Evolutionary conservation across 805 yeast species (phyloP).

Genomic region (Schwanniomyces vanrijiae): DNA sequence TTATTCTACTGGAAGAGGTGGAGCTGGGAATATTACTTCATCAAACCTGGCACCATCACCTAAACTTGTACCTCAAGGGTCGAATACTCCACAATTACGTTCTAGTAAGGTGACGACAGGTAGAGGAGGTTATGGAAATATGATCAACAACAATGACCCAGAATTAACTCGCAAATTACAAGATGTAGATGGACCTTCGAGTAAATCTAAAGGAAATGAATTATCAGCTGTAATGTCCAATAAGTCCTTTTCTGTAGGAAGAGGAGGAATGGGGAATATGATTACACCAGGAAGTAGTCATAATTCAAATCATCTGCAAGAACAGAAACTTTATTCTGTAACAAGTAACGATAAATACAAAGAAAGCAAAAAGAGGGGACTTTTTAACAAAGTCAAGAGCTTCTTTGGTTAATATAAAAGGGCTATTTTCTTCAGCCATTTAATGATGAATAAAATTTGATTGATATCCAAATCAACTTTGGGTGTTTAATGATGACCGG

Average conservation of each 20-base stretch:
- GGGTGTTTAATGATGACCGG: background rate
- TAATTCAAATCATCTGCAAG: constrained; percentile 7
- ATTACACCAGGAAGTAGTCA: constrained; percentile 29
- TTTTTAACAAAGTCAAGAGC: constrained; percentile 47
- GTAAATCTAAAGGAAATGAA: constrained; percentile 22
- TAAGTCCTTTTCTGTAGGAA: constrained; percentile 52
- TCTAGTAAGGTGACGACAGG: constrained; percentile 66
- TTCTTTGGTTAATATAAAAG: constrained; percentile 23
- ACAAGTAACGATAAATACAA: constrained; percentile 26
- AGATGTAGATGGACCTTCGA: constrained; percentile 52
- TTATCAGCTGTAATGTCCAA: constrained; percentile 46
- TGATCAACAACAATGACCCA: constrained; percentile 62
- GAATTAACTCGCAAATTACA: constrained; percentile 60
- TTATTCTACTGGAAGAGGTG: constrained; percentile 77
- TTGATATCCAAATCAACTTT: background rate
- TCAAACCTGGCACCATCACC: constrained; percentile 50
- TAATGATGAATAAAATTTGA: background rate
- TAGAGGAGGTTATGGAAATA: constrained; percentile 78
- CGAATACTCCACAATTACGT: constrained; percentile 58
- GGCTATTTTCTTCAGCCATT: background rate
- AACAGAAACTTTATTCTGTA: constrained; percentile 34
- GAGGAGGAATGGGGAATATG: constrained; percentile 69
- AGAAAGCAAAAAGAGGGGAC: constrained; percentile 27
- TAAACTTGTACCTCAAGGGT: constrained; percentile 56
- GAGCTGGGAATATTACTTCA: constrained; percentile 66